Evolutionary conservation across 1,284 basidiomycete species (phyloP), one percentile per base, ranked within the genome.

Genomic region (Ganoderma multipileum): DNA sequence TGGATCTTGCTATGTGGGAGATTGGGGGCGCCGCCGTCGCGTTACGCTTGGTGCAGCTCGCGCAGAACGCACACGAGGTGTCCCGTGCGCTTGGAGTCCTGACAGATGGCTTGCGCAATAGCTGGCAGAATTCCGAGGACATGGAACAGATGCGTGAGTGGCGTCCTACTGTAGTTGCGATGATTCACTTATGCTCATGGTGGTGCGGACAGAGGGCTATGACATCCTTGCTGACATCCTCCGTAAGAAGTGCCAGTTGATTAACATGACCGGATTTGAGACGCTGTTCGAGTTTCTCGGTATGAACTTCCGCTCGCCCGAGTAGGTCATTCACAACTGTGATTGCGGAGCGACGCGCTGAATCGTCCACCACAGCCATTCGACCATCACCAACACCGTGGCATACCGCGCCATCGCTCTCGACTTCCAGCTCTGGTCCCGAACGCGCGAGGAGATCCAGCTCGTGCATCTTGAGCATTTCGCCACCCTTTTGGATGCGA

Each of bases 111-210:
- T 80, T 97, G 47, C 87, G 88, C 69, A 91, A 93, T 72, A 94
- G 90, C 75, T 98, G 97, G 97, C 89, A 94, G 75, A 95, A 94
- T 74, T 95, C 93, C 52, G 95, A 96, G 76, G 95, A 96, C 75
- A 95, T 96, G 91, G 95, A 97, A 76, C 83, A 90, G 42, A 82
- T 96, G 58, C 89, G 94, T 93, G 75, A 76, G 90, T 83, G 30
- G 3, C 6, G 9, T 1, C 20, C 90, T 83, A 20, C 1, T 6
- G 5, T 2, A n/a, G 4, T 47, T 16, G 47, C 6, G 38, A 18
- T 41, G 1, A 42, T 18, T 63, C n/a, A n/a, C n/a, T 18, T 28
- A 33, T 7, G 14, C 23, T 47, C n/a, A 59, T 62, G 2, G 18
- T 30, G 28, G 14, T 39, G 38, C 38, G 28, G 18, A 8, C 72